Percentiles rank a stretch among this genome's conserved stretches.
phyloP scores from a whole-genome alignment of 345 rosid genomes.

The Salix arbutifolia region DNA sequence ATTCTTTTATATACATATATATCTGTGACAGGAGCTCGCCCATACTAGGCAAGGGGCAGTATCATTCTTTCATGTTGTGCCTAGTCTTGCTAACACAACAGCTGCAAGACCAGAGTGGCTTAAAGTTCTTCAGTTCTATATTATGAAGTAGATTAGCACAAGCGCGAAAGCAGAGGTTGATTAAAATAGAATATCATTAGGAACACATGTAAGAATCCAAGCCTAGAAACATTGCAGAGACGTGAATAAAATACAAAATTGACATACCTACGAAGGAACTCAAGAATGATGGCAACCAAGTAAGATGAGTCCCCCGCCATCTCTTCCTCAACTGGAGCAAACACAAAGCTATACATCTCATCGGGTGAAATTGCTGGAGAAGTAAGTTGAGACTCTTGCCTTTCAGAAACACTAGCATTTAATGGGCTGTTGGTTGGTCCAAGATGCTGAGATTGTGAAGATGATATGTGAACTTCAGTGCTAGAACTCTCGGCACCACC shows the following conservation, averaged over 20 bases:
- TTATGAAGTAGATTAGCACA: background rate
- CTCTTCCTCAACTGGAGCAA: constrained; percentile 82
- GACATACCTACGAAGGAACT: constrained; percentile 80
- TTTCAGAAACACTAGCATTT: constrained; percentile 47
- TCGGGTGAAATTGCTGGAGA: constrained; percentile 89
- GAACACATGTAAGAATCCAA: background rate
- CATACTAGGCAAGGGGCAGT: background rate
- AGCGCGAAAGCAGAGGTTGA: background rate
- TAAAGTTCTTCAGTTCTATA: background rate
- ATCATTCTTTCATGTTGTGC: background rate
- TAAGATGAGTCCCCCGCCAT: constrained; percentile 84
- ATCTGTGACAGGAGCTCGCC: background rate
- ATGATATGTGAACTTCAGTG: constrained; percentile 28
- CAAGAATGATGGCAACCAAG: constrained; percentile 71
- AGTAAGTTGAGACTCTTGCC: constrained; percentile 62
- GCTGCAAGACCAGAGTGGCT: background rate
- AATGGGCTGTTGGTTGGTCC: constrained; percentile 39
- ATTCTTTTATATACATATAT: background rate
- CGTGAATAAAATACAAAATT: constrained; percentile 8
- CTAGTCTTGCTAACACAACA: background rate
- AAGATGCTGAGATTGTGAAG: constrained; percentile 35
- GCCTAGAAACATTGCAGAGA: background rate
- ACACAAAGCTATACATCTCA: constrained; percentile 82
- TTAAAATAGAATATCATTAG: background rate
- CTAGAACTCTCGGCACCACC: constrained; percentile 38